A percentile compares a stretch with the other conserved stretches of the same genome.
Conservation (phyloP, 129 eudicot genomes). For the Helianthus tuberosus region DNA sequence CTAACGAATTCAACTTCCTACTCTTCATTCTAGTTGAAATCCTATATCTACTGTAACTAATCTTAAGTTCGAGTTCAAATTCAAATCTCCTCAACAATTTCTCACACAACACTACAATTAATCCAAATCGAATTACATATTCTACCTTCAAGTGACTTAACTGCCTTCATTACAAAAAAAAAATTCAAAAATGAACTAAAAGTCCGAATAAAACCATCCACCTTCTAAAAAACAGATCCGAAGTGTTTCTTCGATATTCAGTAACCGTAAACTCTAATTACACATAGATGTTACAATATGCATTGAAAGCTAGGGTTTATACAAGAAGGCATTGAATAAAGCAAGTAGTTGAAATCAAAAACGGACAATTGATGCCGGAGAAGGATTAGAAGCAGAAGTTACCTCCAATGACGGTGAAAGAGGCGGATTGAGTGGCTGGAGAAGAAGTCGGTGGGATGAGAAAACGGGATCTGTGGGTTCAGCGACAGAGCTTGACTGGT, state of each 20-base stretch:
- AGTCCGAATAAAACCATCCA: no score
- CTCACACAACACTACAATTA: slow-evolving; percentile 4
- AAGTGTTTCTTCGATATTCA: not conserved
- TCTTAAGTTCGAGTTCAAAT: not conserved
- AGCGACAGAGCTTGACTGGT: no score
- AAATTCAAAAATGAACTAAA: not conserved
- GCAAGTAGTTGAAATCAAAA: not conserved
- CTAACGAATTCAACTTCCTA: no score
- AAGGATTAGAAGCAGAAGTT: not conserved
- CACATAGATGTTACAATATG: not conserved
- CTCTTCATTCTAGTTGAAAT: no score
- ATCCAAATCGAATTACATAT: not conserved
- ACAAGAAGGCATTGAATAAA: slow-evolving; percentile 1
- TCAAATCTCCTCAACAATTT: slow-evolving; percentile 7
- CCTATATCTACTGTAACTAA: no score
- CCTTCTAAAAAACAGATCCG: slow-evolving; percentile 31
- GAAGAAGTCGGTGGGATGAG: slow-evolving; percentile 35
- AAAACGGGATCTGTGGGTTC: slow-evolving; percentile 33
- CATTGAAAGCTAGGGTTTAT: slow-evolving; percentile 14
- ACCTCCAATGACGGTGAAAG: slow-evolving; percentile 35
- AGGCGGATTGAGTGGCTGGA: slow-evolving; percentile 26
- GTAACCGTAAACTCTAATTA: slow-evolving; percentile 3
- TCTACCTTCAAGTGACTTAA: not conserved
- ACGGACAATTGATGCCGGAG: not conserved
- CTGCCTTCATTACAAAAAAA: slow-evolving; percentile 5